Evolutionary conservation across 2,329 filamentous ascomycete genomes (phyloP), one percentile per base, ranked within the genome.

Genomic region (Ophiostoma triangulosporum): DNA sequence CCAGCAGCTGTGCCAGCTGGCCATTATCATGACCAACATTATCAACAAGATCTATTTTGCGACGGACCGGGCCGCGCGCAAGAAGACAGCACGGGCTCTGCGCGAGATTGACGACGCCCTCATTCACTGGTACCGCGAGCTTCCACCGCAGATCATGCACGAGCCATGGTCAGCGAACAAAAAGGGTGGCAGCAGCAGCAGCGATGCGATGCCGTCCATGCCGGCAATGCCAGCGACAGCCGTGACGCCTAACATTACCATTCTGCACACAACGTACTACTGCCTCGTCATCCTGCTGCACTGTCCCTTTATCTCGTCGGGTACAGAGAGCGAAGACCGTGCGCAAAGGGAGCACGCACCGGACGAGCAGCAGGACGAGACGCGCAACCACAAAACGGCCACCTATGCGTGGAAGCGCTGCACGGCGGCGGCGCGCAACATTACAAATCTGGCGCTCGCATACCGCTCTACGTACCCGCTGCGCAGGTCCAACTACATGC

Each of bases 211-310:
- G n/a, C n/a, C n/a, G n/a, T n/a, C n/a, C n/a, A n/a, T n/a, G n/a
- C n/a, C n/a, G 7, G 38, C 31, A 9, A 14, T 52, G 7, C 22
- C 49, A 2, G 9, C 50, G 4, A 32, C 50, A 11, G 29, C 54
- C 4, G 38, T 40, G 20, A 50, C 54, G 3, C 57, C 56, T 15
- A 58, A 58, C 38, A 27, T 54, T 3, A 55, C 54, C 20, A 57
- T 54, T 14, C 33, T 58, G 11, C 54, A 54, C 48, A 55, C 52
- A 15, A 66, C 63, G 7, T 73, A 70, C 56, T 62, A 72, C 55
- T 66, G 69, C 4, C 63, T 73, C 12, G 64, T 66, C 9, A 72
- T 73, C 45, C 62, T 73, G 0, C 64, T 73, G 6, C 70, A 73
- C 53, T 66, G 70, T 2, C 69, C 71, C 1, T 72, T 73, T 57